A percentile compares a stretch with the other conserved stretches of the same genome.
Evolutionary conservation across 345 rosid species (phyloP).

Genomic region (Punica granatum): DNA sequence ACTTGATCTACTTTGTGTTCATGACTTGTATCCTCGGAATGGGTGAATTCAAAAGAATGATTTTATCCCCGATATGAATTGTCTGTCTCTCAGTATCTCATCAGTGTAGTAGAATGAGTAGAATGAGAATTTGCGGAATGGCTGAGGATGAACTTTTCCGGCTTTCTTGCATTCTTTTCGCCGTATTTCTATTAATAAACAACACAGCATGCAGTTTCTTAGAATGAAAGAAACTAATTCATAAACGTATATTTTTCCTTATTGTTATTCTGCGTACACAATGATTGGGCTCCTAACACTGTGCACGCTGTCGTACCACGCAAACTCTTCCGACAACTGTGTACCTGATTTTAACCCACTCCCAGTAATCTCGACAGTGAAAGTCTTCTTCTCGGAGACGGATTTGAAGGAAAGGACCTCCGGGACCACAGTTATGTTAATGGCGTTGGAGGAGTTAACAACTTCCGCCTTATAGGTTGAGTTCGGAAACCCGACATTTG

Average conservation of each 20-base stretch:
- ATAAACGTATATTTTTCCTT: too few relatives aligned
- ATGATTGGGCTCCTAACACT: constrained; percentile 16
- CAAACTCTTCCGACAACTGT: neutral
- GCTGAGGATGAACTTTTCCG: neutral
- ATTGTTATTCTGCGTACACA: too few relatives aligned
- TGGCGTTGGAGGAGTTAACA: neutral
- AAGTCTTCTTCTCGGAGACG: neutral
- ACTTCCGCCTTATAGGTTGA: constrained; percentile 3
- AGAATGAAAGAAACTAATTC: too few relatives aligned
- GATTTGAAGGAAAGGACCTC: neutral
- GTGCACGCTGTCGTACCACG: constrained; percentile 15
- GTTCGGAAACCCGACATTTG: constrained; percentile 1
- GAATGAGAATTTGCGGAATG: too few relatives aligned
- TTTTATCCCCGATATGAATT: too few relatives aligned
- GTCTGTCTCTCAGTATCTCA: too few relatives aligned
- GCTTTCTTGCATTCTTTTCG: neutral
- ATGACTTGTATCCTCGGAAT: too few relatives aligned
- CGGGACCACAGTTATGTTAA: neutral
- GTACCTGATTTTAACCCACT: neutral
- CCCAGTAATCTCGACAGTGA: constrained; percentile 16
- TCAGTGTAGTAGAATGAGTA: too few relatives aligned
- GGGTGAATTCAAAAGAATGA: too few relatives aligned
- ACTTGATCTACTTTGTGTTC: too few relatives aligned
- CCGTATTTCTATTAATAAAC: neutral
- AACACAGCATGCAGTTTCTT: neutral